Evolutionary conservation across 352 stramenopile genomes (phyloP), one percentile per base, ranked within the genome.

Genomic region (Globisporangium spiculum): DNA sequence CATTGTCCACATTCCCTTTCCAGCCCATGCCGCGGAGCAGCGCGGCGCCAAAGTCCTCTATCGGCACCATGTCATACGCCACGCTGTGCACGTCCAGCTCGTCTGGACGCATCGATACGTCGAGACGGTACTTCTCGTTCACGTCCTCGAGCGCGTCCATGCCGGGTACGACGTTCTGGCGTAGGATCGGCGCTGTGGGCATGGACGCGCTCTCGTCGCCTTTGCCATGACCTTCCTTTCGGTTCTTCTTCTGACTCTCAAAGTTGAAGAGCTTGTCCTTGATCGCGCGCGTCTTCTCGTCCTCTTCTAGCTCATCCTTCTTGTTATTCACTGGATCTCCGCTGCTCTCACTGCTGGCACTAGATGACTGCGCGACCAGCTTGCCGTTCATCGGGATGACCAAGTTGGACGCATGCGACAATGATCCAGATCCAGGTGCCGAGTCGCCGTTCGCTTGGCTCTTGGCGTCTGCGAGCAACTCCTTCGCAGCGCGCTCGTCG

Each of bases 11-110:
- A 6, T 72, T 72, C 44, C 96, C 97, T 9, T 73, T 97, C 97
- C 97, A 99, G 61, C 97, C 97, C 97, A 99, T 99, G 14, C 97
- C 97, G 18, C 97, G 83, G 9, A 99, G 79, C 74, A 99, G 78
- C 24, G 97, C 97, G 4, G 88, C 90, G 18, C 97, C 97, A 81
- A 99, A 99, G 60, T 98, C 94, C 53, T 93, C 80, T 58, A 99
- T 93, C 0, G 94, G 91, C 36, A 99, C 84, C 7, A 67, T 60
- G n/a, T 88, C 73, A 72, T 98, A 98, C 34, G 81, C 81, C 5
- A 96, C 79, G 48, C 81, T 94, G 56, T 92, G 76, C 8, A 97
- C 89, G 34, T 96, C 81, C 14, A 93, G 71, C 46, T 89, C 92
- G 2, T 96, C 83, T 0, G 92, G 89, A 0, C 91, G 84, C 57